Evolutionary conservation across 768 basidiomycete species (phyloP), one percentile per base, ranked within the genome.

Genomic region (Termitomyces sp.): DNA sequence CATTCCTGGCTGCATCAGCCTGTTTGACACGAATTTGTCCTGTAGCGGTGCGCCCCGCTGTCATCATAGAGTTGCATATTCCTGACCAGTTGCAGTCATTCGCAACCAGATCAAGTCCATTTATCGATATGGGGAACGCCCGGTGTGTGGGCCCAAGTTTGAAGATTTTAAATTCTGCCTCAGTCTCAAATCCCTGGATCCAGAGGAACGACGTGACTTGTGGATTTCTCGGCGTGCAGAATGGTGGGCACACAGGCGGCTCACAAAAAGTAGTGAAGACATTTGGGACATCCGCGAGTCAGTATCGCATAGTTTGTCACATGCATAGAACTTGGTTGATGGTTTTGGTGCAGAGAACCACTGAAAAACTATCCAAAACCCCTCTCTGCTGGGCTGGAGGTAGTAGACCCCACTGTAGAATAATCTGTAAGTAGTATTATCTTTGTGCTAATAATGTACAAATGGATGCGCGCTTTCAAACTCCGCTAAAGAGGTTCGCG

Each of bases 121-220:
- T 54, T 98, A 98, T 72, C 84, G 96, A 67, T 85, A 88, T 63
- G 96, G 96, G 7, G 73, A 82, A 57, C 81, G 85, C 56, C 76
- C 82, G 0, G 81, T 85, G 55, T 98, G 95, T 72, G 76, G 75
- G 0, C 77, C 79, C 46, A 94, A 96, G 69, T 80, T 87, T 68
- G 87, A 92, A 57, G 94, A 96, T 65, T 95, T 96, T 81, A 97
- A 97, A 72, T 96, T 91, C 72, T 99, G 96, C 73, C 76, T 96
- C 76, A 87, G 85, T 59, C 74, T 89, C 60, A 96, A 94, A 72
- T 78, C 82, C 13, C 75, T 91, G 71, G 81, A 87, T 53, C 84
- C 86, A 16, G 93, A 94, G 56, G 82, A 86, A 65, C 83, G 84
- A 67, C 80, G 89, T 31, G 84, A 92, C 51, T 83, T 84, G 4